Percentiles rank a stretch among this genome's conserved stretches.
Evolutionary conservation across 139 green algal genomes (phyloP).

Genomic region (Chlamydomonas sp.): DNA sequence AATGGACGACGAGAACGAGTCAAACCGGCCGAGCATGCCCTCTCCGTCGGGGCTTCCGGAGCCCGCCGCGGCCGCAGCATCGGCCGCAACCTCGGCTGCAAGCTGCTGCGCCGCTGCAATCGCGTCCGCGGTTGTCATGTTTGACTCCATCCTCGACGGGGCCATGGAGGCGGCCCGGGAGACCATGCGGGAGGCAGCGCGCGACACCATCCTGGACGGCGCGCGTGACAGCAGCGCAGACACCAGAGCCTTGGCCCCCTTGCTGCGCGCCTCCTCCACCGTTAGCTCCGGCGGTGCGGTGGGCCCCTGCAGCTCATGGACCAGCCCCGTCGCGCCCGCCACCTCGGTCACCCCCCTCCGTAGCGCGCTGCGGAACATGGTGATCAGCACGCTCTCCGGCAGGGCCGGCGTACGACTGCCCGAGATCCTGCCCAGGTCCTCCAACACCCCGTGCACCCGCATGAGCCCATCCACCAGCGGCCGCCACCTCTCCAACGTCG

Average conservation of each 20-base stretch:
- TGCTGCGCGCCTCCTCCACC: slow-evolving; percentile 17
- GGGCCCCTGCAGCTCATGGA: slow-evolving; percentile 37
- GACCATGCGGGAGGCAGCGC: not conserved
- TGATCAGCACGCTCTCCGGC: slow-evolving; percentile 1
- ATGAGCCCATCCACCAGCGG: slow-evolving; percentile 33
- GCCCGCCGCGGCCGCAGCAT: too few relatives aligned
- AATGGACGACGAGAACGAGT: not conserved
- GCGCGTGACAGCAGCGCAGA: slow-evolving; percentile 19
- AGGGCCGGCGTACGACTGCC: not conserved
- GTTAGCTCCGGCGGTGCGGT: slow-evolving; percentile 31
- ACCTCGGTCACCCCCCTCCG: slow-evolving; percentile 16
- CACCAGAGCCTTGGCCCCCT: slow-evolving; percentile 31
- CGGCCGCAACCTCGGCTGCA: too few relatives aligned
- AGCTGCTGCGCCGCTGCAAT: too few relatives aligned
- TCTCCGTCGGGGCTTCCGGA: too few relatives aligned
- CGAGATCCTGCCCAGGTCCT: slow-evolving; percentile 11
- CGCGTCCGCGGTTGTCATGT: too few relatives aligned
- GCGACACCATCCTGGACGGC: not conserved
- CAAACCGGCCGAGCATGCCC: too few relatives aligned
- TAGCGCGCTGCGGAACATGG: slow-evolving; percentile 14
- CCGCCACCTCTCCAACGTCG: not conserved
- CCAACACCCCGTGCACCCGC: slow-evolving; percentile 23
- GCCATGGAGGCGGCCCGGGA: slow-evolving; percentile 4
- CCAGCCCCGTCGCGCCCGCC: slow-evolving; percentile 12
- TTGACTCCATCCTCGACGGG: too few relatives aligned